Percentiles rank a stretch among this genome's conserved stretches.
Conservation (phyloP, 2,329 filamentous ascomycete species). For the Microdochium nivale region DNA sequence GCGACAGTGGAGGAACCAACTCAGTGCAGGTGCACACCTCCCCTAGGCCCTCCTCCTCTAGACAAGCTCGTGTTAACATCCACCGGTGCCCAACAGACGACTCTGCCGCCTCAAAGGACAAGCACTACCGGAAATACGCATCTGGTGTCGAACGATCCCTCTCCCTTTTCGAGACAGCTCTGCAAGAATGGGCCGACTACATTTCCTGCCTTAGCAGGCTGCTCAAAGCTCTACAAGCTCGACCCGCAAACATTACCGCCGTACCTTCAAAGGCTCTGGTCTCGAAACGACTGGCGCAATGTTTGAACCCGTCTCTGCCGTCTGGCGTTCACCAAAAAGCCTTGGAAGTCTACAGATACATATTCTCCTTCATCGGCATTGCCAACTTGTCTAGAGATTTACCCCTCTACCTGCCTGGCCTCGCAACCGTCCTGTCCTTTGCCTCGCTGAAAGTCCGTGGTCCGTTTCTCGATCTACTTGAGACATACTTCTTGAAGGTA, state of each 20-base stretch:
- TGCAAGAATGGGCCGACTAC: constrained; percentile 99
- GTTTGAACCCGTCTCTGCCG: constrained; percentile 83
- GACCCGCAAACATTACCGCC: constrained; percentile 59
- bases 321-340: constrained; percentile 97
- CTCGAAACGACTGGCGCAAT: constrained; percentile 89
- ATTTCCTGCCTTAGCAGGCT: constrained; percentile 92
- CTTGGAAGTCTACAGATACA: constrained; percentile 83
- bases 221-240: constrained; percentile 85
- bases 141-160: constrained; percentile 80
- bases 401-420: constrained; percentile 78
- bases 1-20: constrained; percentile 68
- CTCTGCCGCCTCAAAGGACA: constrained; percentile 44
- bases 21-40: constrained; percentile 59
- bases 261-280: constrained; percentile 78
- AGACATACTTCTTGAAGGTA: constrained; percentile 68
- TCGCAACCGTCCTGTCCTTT: constrained; percentile 85
- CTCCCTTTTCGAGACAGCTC: constrained; percentile 79
- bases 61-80: constrained; percentile 6
- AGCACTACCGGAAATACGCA: constrained; percentile 79
- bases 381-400: constrained; percentile 76
- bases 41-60: neutral
- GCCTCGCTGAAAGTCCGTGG: constrained; percentile 87
- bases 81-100: constrained; percentile 34
- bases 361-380: constrained; percentile 78
- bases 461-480: constrained; percentile 74